Evolutionary conservation across 1,139 yeast species (phyloP).

Genomic region (Magnusiomyces suaveolens): DNA sequence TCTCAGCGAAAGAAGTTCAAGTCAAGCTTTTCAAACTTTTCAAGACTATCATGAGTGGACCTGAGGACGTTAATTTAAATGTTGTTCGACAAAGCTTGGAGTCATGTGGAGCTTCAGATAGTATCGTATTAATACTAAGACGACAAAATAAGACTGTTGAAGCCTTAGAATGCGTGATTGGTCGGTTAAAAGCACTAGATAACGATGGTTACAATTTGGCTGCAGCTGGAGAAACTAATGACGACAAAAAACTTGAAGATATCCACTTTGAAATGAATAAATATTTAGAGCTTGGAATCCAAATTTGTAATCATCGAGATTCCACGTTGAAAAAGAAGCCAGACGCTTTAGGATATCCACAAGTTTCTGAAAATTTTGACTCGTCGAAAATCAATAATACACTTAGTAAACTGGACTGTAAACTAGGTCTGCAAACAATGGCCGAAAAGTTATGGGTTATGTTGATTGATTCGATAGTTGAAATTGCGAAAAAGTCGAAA

Average conservation of each 20-base stretch:
- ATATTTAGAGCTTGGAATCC: constrained; percentile 24
- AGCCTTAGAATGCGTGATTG: constrained; percentile 30
- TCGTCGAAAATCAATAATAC: no score
- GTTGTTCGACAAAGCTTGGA: constrained; percentile 26
- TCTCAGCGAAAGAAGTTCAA: constrained; percentile 8
- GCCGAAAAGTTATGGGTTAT: constrained; percentile 26
- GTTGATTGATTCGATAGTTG: constrained; percentile 26
- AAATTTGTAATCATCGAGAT: constrained; percentile 21
- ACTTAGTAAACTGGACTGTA: not conserved
- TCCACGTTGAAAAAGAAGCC: not conserved
- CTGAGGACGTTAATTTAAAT: constrained; percentile 28
- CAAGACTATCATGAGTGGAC: constrained; percentile 18
- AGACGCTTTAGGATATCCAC: no score
- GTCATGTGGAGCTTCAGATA: constrained; percentile 24
- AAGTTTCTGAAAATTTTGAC: no score
- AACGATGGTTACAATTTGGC: constrained; percentile 8
- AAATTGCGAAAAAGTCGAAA: constrained; percentile 13
- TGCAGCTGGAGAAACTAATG: not conserved
- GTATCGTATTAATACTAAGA: constrained; percentile 24
- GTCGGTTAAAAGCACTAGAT: constrained; percentile 22
- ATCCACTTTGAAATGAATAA: constrained; percentile 16
- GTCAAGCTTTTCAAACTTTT: constrained; percentile 20
- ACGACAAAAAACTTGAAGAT: constrained; percentile 3
- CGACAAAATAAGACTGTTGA: constrained; percentile 25
- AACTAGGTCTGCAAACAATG: constrained; percentile 2